Conservation (phyloP, 768 basidiomycete species). For the Leccinum ochraceum region DNA sequence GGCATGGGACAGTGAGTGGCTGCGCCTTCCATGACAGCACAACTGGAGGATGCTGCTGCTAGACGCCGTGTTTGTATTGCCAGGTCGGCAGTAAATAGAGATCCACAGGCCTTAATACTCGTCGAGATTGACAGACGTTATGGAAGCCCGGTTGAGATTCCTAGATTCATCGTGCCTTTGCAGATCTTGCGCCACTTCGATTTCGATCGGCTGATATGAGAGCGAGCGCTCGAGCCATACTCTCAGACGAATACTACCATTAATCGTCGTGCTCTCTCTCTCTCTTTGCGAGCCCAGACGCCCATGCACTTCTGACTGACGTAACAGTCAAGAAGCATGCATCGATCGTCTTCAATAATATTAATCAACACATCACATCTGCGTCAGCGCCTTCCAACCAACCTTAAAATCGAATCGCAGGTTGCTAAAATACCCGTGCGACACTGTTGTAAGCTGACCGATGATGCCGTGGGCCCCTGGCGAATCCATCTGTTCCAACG, state of each 20-base stretch:
- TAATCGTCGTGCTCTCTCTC: neutral
- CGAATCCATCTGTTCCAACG: conserved; percentile 13
- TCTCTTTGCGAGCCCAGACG: conserved; percentile 6
- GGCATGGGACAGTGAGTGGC: conserved; percentile 3
- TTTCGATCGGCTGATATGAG: conserved; percentile 18
- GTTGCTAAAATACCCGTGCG: conserved; percentile 3
- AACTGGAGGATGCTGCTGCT: conserved; percentile 8
- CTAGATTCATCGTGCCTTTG: conserved; percentile 22
- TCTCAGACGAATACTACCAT: conserved; percentile 1
- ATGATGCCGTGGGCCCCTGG: conserved; percentile 15
- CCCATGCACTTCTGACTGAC: conserved; percentile 1
- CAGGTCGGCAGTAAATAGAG: conserved; percentile 12
- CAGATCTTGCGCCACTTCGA: conserved; percentile 23
- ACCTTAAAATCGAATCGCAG: conserved; percentile 24
- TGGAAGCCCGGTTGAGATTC: conserved; percentile 18
- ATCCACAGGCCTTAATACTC: conserved; percentile 21
- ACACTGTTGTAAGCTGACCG: conserved; percentile 11
- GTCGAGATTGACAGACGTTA: conserved; percentile 25
- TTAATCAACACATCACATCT: conserved; percentile 23
- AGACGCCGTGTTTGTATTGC: conserved; percentile 18
- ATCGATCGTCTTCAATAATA: conserved; percentile 17
- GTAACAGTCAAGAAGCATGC: conserved; percentile 9
- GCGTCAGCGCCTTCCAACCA: conserved; percentile 9
- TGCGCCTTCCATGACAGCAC: conserved; percentile 16
- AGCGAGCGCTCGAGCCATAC: neutral